Evolutionary conservation across 2,329 filamentous ascomycete species (phyloP), one percentile per base, ranked within the genome.

Genomic region (Tolypocladium capitatum): DNA sequence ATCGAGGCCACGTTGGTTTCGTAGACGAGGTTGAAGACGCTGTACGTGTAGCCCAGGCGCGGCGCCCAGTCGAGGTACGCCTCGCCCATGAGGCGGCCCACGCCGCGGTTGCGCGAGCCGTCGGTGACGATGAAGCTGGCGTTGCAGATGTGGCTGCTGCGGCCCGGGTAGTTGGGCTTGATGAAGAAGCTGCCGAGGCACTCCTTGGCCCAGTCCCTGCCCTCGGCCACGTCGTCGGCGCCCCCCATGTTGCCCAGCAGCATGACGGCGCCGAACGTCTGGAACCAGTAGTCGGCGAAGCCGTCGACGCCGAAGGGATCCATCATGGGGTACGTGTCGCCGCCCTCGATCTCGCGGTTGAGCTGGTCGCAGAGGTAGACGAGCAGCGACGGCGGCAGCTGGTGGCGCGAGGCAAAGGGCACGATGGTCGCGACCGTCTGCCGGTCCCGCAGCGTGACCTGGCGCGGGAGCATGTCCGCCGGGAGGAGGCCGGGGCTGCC

Each of bases 151-250:
- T 95, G 89, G 65, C 85, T 92, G 68, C 86, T 92, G 49, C 89
- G 78, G 43, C 89, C 89, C 0, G 89, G 88, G 63, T 94, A 95
- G 66, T 95, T 94, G 43, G 89, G 88, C 69, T 92, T 90, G 73
- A 94, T 86, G 68, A 92, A 94, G 68, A 94, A 94, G 68, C 86
- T 94, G 49, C 89, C 89, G 40, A 95, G 70, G 58, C 88, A 94
- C 58, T 84, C 75, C 59, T 81, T 82, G 54, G 80, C 77, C 88
- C 89, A 94, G 65, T 91, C 85, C 54, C 73, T 71, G 64, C 74
- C 65, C 66, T 81, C 66, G 56, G 73, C 58, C 50, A 77, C 65
- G 48, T 83, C 80, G 47, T 79, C 74, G 27, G 76, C 69, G 48
- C 73, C 74, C 46, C 79, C 76, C 49, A 91, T 80, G 57, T 83